Evolutionary conservation across 139 green algal genomes (phyloP).

Genomic region (Closterium sp.): DNA sequence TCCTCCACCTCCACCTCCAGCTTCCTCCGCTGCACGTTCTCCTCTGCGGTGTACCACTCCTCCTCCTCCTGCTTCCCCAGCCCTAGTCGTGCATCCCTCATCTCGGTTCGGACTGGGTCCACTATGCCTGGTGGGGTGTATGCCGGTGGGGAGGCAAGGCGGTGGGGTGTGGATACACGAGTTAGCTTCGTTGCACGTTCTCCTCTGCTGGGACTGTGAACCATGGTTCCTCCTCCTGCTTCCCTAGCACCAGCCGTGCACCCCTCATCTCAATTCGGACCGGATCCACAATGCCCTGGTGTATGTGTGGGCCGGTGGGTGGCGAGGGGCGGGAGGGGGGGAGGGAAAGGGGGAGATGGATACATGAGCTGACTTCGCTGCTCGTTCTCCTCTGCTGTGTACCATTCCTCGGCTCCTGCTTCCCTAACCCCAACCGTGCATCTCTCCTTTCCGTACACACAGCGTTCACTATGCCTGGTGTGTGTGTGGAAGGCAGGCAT

Average conservation of each 20-base stretch:
- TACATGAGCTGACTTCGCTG: constrained; percentile 61
- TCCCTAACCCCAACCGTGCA: constrained; percentile 75
- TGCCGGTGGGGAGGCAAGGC: not conserved
- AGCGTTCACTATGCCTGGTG: constrained; percentile 70
- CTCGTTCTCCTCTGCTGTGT: constrained; percentile 64
- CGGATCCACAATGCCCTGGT: constrained; percentile 71
- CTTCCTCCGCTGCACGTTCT: constrained; percentile 63
- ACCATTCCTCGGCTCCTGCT: constrained; percentile 71
- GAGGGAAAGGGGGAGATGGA: too few relatives aligned
- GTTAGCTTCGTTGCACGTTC: constrained; percentile 62
- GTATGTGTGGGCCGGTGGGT: not conserved
- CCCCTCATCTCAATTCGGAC: constrained; percentile 64
- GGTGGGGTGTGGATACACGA: constrained; percentile 16
- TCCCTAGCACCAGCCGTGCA: constrained; percentile 74
- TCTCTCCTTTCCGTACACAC: constrained; percentile 63
- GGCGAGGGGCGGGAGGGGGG: not conserved
- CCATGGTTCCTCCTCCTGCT: constrained; percentile 72
- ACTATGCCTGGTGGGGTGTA: constrained; percentile 60
- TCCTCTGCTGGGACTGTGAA: constrained; percentile 66
- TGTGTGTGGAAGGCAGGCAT: too few relatives aligned
- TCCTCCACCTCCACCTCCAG: constrained; percentile 82
- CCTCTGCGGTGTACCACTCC: constrained; percentile 67
- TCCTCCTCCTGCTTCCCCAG: constrained; percentile 82
- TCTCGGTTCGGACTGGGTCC: constrained; percentile 67
- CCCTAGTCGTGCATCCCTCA: constrained; percentile 70